Conservation (phyloP, 225 moss, liverwort and hornwort genomes). For the Pseudoscleropodium purum region DNA sequence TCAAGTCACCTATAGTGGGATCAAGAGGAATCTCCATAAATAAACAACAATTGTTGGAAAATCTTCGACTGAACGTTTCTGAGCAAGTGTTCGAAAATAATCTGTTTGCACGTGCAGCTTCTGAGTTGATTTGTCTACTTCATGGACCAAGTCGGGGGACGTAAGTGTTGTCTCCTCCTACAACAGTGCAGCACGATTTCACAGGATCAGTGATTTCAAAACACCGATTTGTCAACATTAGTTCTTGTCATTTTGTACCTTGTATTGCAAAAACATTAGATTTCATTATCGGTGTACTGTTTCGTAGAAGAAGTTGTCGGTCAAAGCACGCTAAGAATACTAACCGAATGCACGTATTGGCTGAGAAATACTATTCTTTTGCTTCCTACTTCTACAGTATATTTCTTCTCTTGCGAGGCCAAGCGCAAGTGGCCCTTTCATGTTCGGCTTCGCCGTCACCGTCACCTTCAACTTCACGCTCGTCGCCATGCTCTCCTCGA, state of each 20-base stretch:
- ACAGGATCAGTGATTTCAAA: not conserved
- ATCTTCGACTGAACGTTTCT: not conserved
- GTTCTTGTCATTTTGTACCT: not conserved
- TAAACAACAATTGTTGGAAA: not conserved
- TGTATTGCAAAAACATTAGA: not conserved
- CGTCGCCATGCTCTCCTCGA: slow-evolving; percentile 32
- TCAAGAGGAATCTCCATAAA: not conserved
- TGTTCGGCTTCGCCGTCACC: slow-evolving; percentile 25
- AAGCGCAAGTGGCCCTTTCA: slow-evolving; percentile 65
- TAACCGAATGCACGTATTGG: not conserved
- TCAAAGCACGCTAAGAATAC: no score
- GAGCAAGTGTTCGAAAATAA: not conserved
- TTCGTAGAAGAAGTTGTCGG: not conserved
- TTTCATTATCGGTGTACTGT: not conserved
- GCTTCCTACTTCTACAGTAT: not conserved
- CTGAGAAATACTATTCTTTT: not conserved
- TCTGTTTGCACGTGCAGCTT: not conserved
- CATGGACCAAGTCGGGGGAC: not conserved
- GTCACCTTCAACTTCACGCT: not conserved
- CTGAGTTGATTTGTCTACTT: not conserved
- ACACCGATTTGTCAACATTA: not conserved
- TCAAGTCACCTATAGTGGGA: no score
- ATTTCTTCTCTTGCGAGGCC: slow-evolving; percentile 3
- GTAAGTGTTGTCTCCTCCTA: not conserved
- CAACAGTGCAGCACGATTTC: not conserved